A percentile compares a stretch with the other conserved stretches of the same genome.
Evolutionary conservation across 129 eudicot genomes (phyloP).

Genomic region (Pulicaria dysenterica): DNA sequence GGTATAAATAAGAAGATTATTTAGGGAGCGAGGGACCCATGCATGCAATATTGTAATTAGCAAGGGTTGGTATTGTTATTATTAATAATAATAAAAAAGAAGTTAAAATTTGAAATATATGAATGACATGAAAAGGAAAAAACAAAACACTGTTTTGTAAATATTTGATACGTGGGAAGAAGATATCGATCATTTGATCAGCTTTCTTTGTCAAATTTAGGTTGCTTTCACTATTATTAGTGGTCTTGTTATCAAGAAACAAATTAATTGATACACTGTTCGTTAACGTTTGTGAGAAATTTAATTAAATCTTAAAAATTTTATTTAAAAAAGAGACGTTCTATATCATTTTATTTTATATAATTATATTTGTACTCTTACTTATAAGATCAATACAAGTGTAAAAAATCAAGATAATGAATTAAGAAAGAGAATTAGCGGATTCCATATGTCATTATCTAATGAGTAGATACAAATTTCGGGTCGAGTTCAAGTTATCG

Average conservation of each 20-base stretch:
- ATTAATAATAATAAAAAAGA: neutral
- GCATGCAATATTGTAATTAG: constrained; percentile 13
- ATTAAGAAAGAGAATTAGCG: too few species aligned
- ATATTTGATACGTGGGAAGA: constrained; percentile 28
- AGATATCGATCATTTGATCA: constrained; percentile 20
- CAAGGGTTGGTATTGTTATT: constrained; percentile 11
- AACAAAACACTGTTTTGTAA: constrained; percentile 25
- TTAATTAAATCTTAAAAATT: too few species aligned
- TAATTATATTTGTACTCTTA: too few species aligned
- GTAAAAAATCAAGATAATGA: too few species aligned
- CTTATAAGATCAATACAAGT: too few species aligned
- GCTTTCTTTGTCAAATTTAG: constrained; percentile 1
- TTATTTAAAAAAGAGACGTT: too few species aligned
- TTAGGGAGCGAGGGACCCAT: constrained; percentile 48
- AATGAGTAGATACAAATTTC: too few species aligned
- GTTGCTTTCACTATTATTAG: constrained; percentile 11
- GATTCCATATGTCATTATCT: too few species aligned
- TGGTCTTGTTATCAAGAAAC: constrained; percentile 19
- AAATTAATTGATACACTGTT: neutral
- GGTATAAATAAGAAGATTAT: constrained; percentile 53
- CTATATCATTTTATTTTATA: too few species aligned
- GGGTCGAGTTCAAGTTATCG: too few species aligned
- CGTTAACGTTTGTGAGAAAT: too few species aligned
- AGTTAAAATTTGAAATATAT: neutral
- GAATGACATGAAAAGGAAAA: constrained; percentile 6